Base-by-base conservation (phyloP, 139 green algal species). In the Penium margaritaceum region DNA sequence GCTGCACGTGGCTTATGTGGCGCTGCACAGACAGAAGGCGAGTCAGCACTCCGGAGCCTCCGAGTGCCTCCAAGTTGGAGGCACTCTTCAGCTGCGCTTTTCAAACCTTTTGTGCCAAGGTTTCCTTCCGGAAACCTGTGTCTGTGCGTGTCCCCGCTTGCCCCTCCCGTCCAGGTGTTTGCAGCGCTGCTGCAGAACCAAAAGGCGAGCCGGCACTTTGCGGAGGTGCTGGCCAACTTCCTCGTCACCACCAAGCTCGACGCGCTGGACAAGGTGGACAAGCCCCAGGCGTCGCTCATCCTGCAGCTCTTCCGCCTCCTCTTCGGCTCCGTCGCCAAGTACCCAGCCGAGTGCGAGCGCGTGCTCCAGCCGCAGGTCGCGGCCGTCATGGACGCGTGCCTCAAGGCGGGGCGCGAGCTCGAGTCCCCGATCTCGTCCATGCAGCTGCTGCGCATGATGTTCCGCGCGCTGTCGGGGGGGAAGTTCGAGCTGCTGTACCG, bases 281-380 rank as follows among this genome's bases (percentile, higher is more conserved):
- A 34, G 37, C 67, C 67, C 2, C 58, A 76, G 35, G 70, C 79
- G 5, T 29, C 39, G 35, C 79, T 87, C n/a, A 29, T 84, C 9
- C 39, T 85, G 44, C 67, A 81, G 35, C 70, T 89, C 9, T 86
- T 93, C 77, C 81, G 79, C 46, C 44, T 91, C 24, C 54, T 92
- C 3, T 85, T 90, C 37, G 71, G 83, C 35, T 76, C 78, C 1
- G 55, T 89, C 3, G 61, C 63, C 12, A 82, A 84, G 69, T 75
- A 83, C 54, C 64, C 64, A 21, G 46, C 21, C 14, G 66, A 78
- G 19, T 81, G 84, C n/a, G 63, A 87, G 60, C 37, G 29, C 15
- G 74, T 87, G 51, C 66, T 89, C 43, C 60, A 70, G 14, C 76
- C 80, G 12, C 44, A 84, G 39, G 83, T 90, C 21, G 68, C 72